Base-by-base conservation (phyloP, 495 filamentous ascomycete species). In the Aspergillus incahuasiensis region DNA sequence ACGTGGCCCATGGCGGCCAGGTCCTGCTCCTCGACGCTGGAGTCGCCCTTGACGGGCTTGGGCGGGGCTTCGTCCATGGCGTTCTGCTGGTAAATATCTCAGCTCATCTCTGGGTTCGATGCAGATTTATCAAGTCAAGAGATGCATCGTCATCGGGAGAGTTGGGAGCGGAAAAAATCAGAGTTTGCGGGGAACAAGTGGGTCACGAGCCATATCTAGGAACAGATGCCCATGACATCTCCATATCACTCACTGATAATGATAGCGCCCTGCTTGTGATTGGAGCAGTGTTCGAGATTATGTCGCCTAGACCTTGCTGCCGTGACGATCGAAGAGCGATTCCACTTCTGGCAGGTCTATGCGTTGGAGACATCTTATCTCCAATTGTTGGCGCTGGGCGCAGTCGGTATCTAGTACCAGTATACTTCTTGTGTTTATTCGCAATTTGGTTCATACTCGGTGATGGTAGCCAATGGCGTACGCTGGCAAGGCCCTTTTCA, bases 1-100 rank as follows among this genome's bases (percentile, higher is more conserved):
- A 71, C 72, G 39, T 81, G 78, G 40, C 78, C 78, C 52, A 81
- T 62, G 6, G 68, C 72, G 1, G 75, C 78, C 53, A 81, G 69
- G 44, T 80, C 78, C 55, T 65, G 61, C 18, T 76, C 78, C 47
- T 70, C 70, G 44, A 68, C 64, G 43, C 61, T 64, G 58, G 71
- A 63, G 39, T 72, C 71, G 56, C 51, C 45, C 7, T 61, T n/a
- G 38, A 49, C 60, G 43, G 68, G 70, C 59, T 74, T 74, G 48
- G 70, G 41, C 20, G 63, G 55, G 18, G 54, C 38, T 15, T 55
- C 22, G 57, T 75, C 72, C 66, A 70, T 74, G 38, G 38, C 43
- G 24, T 25, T 15, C 20, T 46, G 48, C 30, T 51, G 49, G 38
- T n/a, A 20, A 49, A 24, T 19, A 24, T 42, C 25, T 51, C 18